Conservation (phyloP, 164 flowering plant genomes). For the Magnolia changhungtana region DNA sequence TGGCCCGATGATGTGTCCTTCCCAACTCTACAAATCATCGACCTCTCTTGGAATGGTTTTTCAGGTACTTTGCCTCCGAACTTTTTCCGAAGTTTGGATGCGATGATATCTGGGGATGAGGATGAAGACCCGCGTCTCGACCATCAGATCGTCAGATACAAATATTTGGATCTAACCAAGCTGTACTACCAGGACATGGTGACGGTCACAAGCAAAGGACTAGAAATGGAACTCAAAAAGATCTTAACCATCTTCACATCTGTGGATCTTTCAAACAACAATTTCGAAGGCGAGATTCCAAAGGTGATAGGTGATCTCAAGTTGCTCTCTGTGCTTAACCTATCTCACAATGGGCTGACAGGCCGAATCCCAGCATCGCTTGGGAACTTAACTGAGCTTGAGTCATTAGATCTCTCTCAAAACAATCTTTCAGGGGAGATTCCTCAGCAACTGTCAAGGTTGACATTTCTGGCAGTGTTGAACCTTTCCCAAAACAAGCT, state of each 20-base stretch:
- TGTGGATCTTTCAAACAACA: conserved; percentile 17
- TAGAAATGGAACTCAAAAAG: conserved; percentile 6
- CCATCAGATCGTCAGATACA: not conserved
- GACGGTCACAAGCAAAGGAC: conserved; percentile 5
- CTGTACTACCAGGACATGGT: conserved; percentile 10
- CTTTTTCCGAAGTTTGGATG: conserved; percentile 30
- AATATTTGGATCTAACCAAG: not conserved
- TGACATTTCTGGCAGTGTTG: conserved; percentile 15
- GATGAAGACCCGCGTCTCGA: not conserved
- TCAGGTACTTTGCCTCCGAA: conserved; percentile 27
- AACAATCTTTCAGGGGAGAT: conserved; percentile 16
- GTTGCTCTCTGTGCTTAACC: conserved; percentile 3
- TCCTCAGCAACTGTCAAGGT: conserved; percentile 8
- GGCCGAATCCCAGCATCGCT: conserved; percentile 14
- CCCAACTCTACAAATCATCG: conserved; percentile 47
- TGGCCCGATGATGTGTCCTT: conserved; percentile 11
- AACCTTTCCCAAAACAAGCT: conserved; percentile 15
- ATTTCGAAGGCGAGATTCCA: conserved; percentile 6
- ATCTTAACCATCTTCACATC: conserved; percentile 8
- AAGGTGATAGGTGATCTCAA: conserved; percentile 4
- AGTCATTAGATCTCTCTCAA: conserved; percentile 15
- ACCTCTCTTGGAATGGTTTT: conserved; percentile 45
- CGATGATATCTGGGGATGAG: conserved; percentile 4
- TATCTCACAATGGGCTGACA: conserved; percentile 4
- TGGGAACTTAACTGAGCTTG: conserved; percentile 1